Evolutionary conservation across 1,139 yeast genomes (phyloP).

Genomic region (Chernovozyma aurita): DNA sequence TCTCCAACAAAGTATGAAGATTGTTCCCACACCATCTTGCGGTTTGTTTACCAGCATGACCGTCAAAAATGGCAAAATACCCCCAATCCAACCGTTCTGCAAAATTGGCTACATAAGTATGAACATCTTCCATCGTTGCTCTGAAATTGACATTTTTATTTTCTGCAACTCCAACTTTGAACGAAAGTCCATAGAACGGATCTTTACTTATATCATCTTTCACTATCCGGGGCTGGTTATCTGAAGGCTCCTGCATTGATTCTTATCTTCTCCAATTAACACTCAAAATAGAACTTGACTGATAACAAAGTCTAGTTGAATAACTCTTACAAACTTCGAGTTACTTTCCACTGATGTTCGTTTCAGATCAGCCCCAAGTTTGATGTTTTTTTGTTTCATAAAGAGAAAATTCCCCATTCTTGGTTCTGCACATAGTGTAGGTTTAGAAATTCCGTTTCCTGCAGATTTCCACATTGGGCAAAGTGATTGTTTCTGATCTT

Average conservation of each 20-base stretch:
- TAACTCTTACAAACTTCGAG: too few species aligned
- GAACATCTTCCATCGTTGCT: constrained; percentile 95
- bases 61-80: constrained; percentile 93
- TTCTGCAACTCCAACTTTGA: constrained; percentile 84
- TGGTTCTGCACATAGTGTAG: too few species aligned
- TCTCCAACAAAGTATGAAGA: constrained; percentile 63
- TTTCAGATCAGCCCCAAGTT: too few species aligned
- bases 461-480: too few species aligned
- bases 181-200: constrained; percentile 53
- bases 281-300: too few species aligned
- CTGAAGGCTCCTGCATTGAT: neutral
- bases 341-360: too few species aligned
- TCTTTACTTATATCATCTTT: constrained; percentile 12
- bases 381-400: too few species aligned
- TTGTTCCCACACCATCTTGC: constrained; percentile 96
- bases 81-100: constrained; percentile 91
- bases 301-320: too few species aligned
- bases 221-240: neutral
- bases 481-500: too few species aligned
- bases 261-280: too few species aligned
- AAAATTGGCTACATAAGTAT: constrained; percentile 87
- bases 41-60: constrained; percentile 93
- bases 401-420: too few species aligned
- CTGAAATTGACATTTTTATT: constrained; percentile 79
- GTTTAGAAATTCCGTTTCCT: too few species aligned